A percentile compares a stretch with the other conserved stretches of the same genome.
phyloP scores from a whole-genome alignment of 2,329 filamentous ascomycete genomes.

The Pyricularia grisea region DNA sequence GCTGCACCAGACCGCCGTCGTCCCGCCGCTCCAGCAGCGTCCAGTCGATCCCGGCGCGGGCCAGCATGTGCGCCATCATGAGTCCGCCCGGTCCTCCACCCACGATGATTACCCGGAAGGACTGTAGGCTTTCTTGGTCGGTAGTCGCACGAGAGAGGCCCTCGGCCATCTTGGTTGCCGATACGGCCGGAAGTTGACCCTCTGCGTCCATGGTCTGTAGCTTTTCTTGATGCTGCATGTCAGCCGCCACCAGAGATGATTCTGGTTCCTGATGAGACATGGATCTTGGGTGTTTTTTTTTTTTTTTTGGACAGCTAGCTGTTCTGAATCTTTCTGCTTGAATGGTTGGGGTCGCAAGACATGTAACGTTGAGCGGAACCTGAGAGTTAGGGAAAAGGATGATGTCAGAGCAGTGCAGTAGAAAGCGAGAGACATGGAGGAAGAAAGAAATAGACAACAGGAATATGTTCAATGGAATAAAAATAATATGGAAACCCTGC shows the following conservation, averaged over 20 bases:
- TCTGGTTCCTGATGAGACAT: not conserved
- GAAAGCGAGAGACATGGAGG: not conserved
- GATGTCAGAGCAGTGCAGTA: not conserved
- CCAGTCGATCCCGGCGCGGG: slow-evolving; percentile 19
- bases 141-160: not conserved
- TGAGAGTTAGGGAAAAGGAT: not conserved
- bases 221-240: not conserved
- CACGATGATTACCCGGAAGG: slow-evolving; percentile 4
- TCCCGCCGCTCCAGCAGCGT: slow-evolving; percentile 18
- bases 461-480: not conserved
- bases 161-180: not conserved
- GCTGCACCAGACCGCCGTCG: slow-evolving; percentile 13
- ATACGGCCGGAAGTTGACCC: not conserved
- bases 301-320: too few relatives aligned
- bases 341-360: not conserved
- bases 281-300: not conserved
- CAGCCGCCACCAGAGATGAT: not conserved
- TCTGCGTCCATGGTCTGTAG: not conserved
- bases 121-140: not conserved
- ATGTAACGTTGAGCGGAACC: not conserved
- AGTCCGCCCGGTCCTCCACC: slow-evolving; percentile 8
- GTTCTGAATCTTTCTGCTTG: not conserved
- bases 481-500: too few relatives aligned
- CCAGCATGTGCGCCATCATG: slow-evolving; percentile 25
- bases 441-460: not conserved